Evolutionary conservation across 345 rosid genomes (phyloP).

Genomic region (Eucalyptus cloeziana): DNA sequence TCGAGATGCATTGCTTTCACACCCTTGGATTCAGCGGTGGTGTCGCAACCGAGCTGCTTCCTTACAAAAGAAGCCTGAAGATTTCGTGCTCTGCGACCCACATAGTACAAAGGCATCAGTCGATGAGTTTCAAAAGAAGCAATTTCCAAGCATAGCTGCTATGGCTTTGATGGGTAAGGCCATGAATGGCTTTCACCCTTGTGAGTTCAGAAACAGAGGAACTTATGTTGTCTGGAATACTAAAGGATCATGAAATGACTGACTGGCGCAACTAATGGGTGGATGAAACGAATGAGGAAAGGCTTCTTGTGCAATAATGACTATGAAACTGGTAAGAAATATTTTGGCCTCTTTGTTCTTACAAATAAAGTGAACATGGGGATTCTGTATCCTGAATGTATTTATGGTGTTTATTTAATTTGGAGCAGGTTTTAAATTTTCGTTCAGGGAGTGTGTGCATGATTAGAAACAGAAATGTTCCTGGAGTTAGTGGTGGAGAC

Average conservation of each 20-base stretch:
- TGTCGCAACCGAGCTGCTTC: conserved; percentile 16
- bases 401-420: neutral
- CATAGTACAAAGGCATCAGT: conserved; percentile 12
- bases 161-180: conserved; percentile 98
- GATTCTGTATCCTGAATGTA: neutral
- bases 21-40: conserved; percentile 81
- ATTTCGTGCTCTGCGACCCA: conserved; percentile 20
- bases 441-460: neutral
- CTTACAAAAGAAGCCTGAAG: conserved; percentile 4
- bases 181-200: conserved; percentile 45
- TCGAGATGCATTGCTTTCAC: conserved; percentile 16
- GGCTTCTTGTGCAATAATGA: neutral
- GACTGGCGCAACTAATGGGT: neutral
- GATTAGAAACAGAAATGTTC: neutral
- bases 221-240: conserved; percentile 61
- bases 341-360: neutral
- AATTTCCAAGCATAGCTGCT: conserved; percentile 83
- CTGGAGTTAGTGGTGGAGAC: neutral
- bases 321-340: neutral
- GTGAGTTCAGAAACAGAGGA: conserved; percentile 38
- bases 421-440: neutral
- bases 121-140: conserved; percentile 31
- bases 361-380: neutral
- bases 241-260: neutral
- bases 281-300: neutral